Conservation (phyloP, 2,329 filamentous ascomycete species). For the Penicillium sp. region DNA sequence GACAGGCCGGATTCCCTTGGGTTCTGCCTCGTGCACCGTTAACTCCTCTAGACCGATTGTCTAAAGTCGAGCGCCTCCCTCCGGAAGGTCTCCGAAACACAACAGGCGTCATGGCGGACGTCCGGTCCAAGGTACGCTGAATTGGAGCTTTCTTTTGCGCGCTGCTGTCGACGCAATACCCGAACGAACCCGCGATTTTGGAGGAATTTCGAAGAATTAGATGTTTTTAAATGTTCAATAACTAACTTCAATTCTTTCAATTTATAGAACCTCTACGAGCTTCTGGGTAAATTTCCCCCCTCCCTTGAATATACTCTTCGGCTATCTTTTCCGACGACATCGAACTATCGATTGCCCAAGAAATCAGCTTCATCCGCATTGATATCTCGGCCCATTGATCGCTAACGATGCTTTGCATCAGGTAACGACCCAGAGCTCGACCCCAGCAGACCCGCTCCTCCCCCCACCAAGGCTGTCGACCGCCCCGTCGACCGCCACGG, state of each 20-base stretch:
- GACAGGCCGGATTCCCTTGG: conserved; percentile 30
- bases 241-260: conserved; percentile 21
- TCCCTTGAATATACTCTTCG: conserved; percentile 19
- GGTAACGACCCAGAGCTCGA: conserved; percentile 70
- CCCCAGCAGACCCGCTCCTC: conserved; percentile 70
- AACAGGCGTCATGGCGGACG: conserved; percentile 53
- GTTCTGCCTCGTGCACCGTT: conserved; percentile 37
- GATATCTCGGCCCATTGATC: conserved; percentile 8
- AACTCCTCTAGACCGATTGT: conserved; percentile 40
- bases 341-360: not conserved
- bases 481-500: conserved; percentile 72
- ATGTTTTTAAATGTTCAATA: conserved; percentile 12
- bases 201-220: not conserved
- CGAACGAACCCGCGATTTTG: conserved; percentile 3
- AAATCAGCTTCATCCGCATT: conserved; percentile 6
- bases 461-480: conserved; percentile 85
- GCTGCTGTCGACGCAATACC: conserved; percentile 2
- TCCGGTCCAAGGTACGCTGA: conserved; percentile 53
- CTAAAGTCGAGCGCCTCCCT: conserved; percentile 48
- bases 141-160: conserved; percentile 11
- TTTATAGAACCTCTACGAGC: conserved; percentile 88
- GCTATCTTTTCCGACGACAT: conserved; percentile 15
- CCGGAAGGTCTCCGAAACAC: conserved; percentile 50
- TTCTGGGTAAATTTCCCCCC: conserved; percentile 73
- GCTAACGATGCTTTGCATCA: conserved; percentile 42